phyloP scores from a whole-genome alignment of 2,329 filamentous ascomycete genomes.

The Aspergillus nomiae region DNA sequence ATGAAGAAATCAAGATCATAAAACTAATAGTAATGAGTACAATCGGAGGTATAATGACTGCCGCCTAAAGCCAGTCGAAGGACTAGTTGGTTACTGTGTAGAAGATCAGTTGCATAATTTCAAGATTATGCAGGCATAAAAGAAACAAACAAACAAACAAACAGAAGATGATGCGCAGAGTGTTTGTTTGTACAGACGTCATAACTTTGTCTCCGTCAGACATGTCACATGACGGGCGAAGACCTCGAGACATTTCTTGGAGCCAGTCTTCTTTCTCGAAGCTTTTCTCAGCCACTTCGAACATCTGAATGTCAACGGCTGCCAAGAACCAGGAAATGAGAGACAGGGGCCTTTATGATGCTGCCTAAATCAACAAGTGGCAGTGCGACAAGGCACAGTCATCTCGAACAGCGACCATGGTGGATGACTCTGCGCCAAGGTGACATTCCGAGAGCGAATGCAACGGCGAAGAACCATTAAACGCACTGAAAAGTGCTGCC shows the following conservation, averaged over 20 bases:
- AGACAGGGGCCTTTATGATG: neutral
- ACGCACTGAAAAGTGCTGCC: slow-evolving; percentile 7
- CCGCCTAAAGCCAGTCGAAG: neutral
- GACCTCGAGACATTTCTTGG: neutral
- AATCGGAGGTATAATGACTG: neutral
- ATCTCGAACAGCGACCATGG: neutral
- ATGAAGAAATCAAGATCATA: neutral
- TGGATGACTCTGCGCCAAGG: neutral
- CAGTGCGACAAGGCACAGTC: neutral
- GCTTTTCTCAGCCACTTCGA: neutral
- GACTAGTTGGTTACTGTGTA: too few relatives aligned
- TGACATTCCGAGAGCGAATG: neutral
- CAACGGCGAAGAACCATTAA: too few relatives aligned
- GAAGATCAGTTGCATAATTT: too few relatives aligned
- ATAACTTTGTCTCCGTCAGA: neutral
- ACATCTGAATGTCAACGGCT: neutral
- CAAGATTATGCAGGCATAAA: too few relatives aligned
- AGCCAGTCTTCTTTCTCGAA: neutral
- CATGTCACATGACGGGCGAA: neutral
- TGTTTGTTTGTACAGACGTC: neutral
- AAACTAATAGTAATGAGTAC: too few relatives aligned
- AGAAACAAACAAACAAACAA: too few relatives aligned
- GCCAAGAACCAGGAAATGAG: neutral
- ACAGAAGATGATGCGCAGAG: too few relatives aligned
- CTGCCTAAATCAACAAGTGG: neutral